These are phyloP conservation scores for Ajuga chamaepitys DNA, from an alignment of 257 asterid species.

Conservation along the genomic window DNA sequence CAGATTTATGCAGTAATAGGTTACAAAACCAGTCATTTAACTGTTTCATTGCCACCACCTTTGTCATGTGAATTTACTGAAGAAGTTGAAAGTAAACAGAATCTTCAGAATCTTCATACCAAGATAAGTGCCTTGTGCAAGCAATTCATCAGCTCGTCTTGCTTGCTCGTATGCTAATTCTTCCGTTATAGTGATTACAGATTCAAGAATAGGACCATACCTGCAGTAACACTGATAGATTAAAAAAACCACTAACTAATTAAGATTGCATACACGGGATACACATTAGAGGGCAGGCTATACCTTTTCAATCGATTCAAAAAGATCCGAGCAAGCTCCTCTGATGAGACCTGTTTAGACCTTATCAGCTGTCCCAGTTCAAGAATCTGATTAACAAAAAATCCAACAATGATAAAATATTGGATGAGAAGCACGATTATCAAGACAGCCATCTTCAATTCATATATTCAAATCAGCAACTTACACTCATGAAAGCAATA, in stretches of 20 bases:
- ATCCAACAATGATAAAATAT: background rate
- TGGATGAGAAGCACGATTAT: background rate
- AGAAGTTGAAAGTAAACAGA: background rate
- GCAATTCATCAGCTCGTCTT: constrained; percentile 63
- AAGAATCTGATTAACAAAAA: constrained; percentile 47
- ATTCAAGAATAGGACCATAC: constrained; percentile 76
- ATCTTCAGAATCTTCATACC: constrained; percentile 32
- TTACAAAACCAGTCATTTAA: background rate
- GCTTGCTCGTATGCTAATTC: constrained; percentile 87
- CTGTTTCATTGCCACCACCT: background rate
- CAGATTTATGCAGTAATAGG: background rate
- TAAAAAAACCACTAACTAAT: background rate
- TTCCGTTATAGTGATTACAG: constrained; percentile 79
- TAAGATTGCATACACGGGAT: background rate
- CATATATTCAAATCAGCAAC: constrained; percentile 10
- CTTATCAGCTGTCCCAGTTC: constrained; percentile 75
- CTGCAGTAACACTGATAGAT: constrained; percentile 24
- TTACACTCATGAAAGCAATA: constrained; percentile 83
- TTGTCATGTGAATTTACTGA: background rate
- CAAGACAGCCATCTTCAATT: background rate
- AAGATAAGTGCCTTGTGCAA: constrained; percentile 54
- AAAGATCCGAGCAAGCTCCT: constrained; percentile 62
- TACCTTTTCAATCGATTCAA: constrained; percentile 72
- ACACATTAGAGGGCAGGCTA: background rate
- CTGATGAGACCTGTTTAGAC: constrained; percentile 64